Evolutionary conservation across 2,329 filamentous ascomycete genomes (phyloP).

Genomic region (Aaosphaeria arxii): DNA sequence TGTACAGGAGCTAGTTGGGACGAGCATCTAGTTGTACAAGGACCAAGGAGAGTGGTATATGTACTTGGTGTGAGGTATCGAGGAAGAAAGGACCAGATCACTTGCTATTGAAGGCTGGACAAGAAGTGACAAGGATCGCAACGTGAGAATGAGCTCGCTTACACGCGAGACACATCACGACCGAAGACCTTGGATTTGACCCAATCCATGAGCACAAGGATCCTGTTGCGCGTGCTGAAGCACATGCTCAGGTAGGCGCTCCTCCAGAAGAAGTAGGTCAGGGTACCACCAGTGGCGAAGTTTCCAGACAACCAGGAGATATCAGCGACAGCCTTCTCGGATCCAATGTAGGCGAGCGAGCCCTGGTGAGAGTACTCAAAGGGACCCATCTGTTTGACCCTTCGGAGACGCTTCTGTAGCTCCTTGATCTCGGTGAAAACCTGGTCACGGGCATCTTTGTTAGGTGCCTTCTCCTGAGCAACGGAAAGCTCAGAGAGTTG

Average conservation of each 20-base stretch:
- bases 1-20: too few species aligned
- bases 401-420: slow-evolving; percentile 79
- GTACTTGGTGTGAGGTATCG: too few species aligned
- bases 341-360: slow-evolving; percentile 94
- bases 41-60: too few species aligned
- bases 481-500: slow-evolving; percentile 69
- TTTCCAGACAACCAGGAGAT: slow-evolving; percentile 97
- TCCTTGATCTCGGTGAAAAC: slow-evolving; percentile 75
- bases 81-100: too few species aligned
- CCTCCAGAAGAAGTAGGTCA: slow-evolving; percentile 98
- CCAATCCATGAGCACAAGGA: slow-evolving; percentile 93
- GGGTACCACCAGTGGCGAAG: slow-evolving; percentile 84
- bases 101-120: too few species aligned
- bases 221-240: slow-evolving; percentile 96
- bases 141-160: neutral
- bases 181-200: slow-evolving; percentile 95
- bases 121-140: too few species aligned
- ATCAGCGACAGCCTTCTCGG: slow-evolving; percentile 95
- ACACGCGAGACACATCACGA: slow-evolving; percentile 87
- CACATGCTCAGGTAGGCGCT: slow-evolving; percentile 99
- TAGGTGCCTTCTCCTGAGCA: slow-evolving; percentile 62
- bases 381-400: slow-evolving; percentile 91
- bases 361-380: slow-evolving; percentile 99
- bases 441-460: slow-evolving; percentile 57
- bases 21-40: too few species aligned